Percentiles rank a stretch among this genome's conserved stretches.
Evolutionary conservation across 192 early-diverging fungal species (phyloP).

Genomic region (Umbelopsis vinacea): DNA sequence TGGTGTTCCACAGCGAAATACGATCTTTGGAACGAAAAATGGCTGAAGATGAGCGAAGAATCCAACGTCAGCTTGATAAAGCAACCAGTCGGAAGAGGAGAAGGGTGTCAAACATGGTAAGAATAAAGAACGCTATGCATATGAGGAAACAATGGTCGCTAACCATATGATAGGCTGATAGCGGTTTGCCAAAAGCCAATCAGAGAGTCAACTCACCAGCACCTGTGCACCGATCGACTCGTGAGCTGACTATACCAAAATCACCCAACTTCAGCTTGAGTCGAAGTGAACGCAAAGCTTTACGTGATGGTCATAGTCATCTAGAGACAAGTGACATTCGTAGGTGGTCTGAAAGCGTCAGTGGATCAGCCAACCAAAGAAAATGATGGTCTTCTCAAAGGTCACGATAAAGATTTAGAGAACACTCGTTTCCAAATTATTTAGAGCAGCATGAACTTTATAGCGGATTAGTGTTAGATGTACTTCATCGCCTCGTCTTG

Average conservation of each 20-base stretch:
- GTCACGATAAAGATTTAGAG: no score
- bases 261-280: slow-evolving; percentile 9
- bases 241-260: background rate
- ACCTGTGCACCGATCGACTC: background rate
- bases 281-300: slow-evolving; percentile 6
- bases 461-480: no score
- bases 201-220: background rate
- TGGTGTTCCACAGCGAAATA: slow-evolving; percentile 52
- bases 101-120: background rate
- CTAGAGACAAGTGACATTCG: background rate
- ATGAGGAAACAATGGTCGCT: background rate
- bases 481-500: no score
- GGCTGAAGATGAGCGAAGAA: slow-evolving; percentile 52
- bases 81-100: background rate
- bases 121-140: background rate
- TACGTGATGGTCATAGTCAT: background rate
- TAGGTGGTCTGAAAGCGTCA: background rate
- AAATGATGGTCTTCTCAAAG: background rate
- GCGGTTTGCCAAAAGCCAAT: no score
- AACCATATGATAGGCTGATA: background rate
- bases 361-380: background rate
- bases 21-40: slow-evolving; percentile 59
- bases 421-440: no score
- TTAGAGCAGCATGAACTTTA: no score
- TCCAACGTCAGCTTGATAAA: background rate